Evolutionary conservation across 164 flowering plant genomes (phyloP), one percentile per base, ranked within the genome.

Genomic region (Vitis labrusca): DNA sequence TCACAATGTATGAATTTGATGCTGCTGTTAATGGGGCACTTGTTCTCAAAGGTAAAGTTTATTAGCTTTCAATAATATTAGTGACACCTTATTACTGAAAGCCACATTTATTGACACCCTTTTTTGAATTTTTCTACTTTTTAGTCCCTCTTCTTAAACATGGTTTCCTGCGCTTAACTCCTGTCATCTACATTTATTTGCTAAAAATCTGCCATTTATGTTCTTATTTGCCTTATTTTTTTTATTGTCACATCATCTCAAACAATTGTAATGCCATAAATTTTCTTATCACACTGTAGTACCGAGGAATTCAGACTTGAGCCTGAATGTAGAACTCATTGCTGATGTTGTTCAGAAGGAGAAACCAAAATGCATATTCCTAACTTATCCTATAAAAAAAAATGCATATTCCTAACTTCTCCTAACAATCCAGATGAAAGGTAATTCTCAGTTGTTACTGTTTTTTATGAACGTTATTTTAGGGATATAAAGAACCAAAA

Each of bases 341-440:
- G 69, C 73, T 73, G 84, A 85, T 65, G 94, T 76, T 77, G 81
- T 93, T 75, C 76, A 85, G 64, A 76, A 64, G 67, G 98, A 96
- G 80, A 93, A 89, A 71, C 98, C 99, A 44, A 96, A 96, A 78
- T 84, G 91, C 82, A 93, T 96, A 78, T 19, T 96, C 68, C 78
- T 96, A 64, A 96, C 99, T 55, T 96, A 97, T 71, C 98, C 99
- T n/a, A 96, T 19, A 19, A 19, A 19, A 19, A 19, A 44, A 96
- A 96, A 78, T 84, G 91, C 82, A 93, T 96, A 78, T 19, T 96
- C 68, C 78, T 96, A 64, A 96, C 99, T 55, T 96, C 98, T 71
- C 98, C 99, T n/a, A 96, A 96, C 75, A 96, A 96, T 83, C 99
- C 99, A 65, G 99, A 96, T 86, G 99, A 98, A 73, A 96, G 99